Conservation (phyloP, 106 monocot species). For the Posidonia australis region DNA sequence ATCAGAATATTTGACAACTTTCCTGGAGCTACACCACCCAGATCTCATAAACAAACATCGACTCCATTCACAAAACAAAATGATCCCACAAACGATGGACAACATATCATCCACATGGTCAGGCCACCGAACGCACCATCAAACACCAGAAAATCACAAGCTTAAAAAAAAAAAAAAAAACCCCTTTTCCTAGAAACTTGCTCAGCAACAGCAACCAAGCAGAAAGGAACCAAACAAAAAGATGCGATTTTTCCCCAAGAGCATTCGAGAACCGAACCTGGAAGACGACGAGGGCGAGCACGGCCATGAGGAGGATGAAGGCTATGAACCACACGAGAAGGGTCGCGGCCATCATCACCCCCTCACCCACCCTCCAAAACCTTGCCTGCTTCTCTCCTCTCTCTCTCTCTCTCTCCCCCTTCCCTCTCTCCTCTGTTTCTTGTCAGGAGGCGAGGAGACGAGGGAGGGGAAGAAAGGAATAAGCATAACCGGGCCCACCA, state of each 20-base stretch:
- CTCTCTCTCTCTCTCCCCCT: background rate
- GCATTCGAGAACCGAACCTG: background rate
- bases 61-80: too few relatives aligned
- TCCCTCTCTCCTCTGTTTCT: background rate
- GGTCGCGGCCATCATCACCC: background rate
- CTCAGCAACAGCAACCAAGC: background rate
- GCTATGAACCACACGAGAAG: background rate
- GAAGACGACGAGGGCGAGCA: slow-evolving; percentile 18
- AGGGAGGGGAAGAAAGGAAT: background rate
- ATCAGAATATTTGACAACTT: too few relatives aligned
- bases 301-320: slow-evolving; percentile 13
- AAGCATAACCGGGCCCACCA: background rate
- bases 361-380: background rate
- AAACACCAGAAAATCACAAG: background rate
- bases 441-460: background rate
- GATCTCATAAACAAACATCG: too few relatives aligned
- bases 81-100: too few relatives aligned
- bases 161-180: slow-evolving; percentile 4
- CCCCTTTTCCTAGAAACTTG: background rate
- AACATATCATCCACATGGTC: too few relatives aligned
- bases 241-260: background rate
- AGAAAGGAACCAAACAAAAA: too few relatives aligned
- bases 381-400: background rate
- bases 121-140: background rate
- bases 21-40: too few relatives aligned